Evolutionary conservation across 306 rosid species (phyloP), one percentile per base, ranked within the genome.

Genomic region (Fagus crenata): DNA sequence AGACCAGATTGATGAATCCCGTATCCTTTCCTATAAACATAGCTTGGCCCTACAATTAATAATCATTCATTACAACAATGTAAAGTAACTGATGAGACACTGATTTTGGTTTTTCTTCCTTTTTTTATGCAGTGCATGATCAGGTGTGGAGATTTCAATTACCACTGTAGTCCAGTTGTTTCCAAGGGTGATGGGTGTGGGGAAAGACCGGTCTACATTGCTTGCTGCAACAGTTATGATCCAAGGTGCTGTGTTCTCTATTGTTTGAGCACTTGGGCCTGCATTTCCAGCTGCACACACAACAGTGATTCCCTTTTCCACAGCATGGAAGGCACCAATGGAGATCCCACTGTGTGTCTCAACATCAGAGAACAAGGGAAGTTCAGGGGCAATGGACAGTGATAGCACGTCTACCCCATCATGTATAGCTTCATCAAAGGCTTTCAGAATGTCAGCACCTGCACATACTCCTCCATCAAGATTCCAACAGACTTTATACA

Each of bases 401-500:
- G 88, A 86, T 4, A 86, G 1, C n/a, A 82, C 85, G 53, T 88
- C 88, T 1, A 88, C 92, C 0, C 92, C 92, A 81, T 88, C 89
- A 31, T 84, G 33, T 33, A 82, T 81, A 54, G 88, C 89, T 39
- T 75, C 78, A 67, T 88, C 88, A 53, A 88, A 77, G 64, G 84
- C 90, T 73, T 82, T 86, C 74, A 88, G 76, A 2, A 88, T 36
- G 80, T 88, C 90, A 78, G 79, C 84, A 2, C 73, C 72, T 22
- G 85, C 54, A 77, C 89, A 86, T 31, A 63, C 59, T 1, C 82
- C 83, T 36, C 82, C 81, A 17, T 58, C 7, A 53, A 72, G 22
- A 13, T 28, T 84, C 92, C 92, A 88, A 75, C 89, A 88, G 39
- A 84, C 89, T 54, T 88, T 88, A 56, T 86, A 88, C 77, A 85